These are phyloP conservation scores for Hyaloscypha variabilis DNA, from an alignment of 495 filamentous ascomycete species.

Conservation along the genomic window DNA sequence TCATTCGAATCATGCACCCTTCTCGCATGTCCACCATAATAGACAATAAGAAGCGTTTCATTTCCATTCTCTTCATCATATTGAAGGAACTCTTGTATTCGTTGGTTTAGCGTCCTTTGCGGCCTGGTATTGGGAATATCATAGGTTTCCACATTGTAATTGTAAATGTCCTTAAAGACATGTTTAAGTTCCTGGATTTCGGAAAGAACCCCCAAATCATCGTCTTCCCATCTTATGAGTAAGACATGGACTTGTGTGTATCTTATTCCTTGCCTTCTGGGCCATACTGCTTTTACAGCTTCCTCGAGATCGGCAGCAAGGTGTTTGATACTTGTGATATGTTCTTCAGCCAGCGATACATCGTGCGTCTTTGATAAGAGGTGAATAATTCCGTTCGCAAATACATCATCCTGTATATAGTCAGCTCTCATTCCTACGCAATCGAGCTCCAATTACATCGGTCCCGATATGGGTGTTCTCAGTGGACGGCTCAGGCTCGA, in stretches of 20 bases:
- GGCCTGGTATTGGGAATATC: constrained; percentile 14
- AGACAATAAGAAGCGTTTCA: constrained; percentile 36
- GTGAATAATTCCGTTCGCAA: background rate
- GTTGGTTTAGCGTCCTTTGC: constrained; percentile 9
- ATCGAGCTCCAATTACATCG: too few relatives aligned
- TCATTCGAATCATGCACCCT: background rate
- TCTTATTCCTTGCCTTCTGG: too few relatives aligned
- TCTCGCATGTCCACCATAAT: constrained; percentile 39
- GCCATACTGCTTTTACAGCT: background rate
- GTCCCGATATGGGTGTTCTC: too few relatives aligned
- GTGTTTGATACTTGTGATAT: background rate
- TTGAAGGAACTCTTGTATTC: constrained; percentile 15
- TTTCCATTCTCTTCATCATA: constrained; percentile 24
- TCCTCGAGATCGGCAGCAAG: background rate
- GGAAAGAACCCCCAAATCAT: constrained; percentile 8
- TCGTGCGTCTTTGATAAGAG: background rate
- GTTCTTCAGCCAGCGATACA: background rate
- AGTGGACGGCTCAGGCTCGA: too few relatives aligned
- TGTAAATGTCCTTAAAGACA: constrained; percentile 11
- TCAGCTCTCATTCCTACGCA: too few relatives aligned
- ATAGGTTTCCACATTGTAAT: constrained; percentile 18
- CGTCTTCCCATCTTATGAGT: constrained; percentile 5
- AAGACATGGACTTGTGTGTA: constrained; percentile 8
- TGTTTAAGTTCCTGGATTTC: constrained; percentile 7
- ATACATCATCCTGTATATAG: background rate